Conservation (phyloP, 1,284 basidiomycete genomes). For the Sphagnurus paluster region DNA sequence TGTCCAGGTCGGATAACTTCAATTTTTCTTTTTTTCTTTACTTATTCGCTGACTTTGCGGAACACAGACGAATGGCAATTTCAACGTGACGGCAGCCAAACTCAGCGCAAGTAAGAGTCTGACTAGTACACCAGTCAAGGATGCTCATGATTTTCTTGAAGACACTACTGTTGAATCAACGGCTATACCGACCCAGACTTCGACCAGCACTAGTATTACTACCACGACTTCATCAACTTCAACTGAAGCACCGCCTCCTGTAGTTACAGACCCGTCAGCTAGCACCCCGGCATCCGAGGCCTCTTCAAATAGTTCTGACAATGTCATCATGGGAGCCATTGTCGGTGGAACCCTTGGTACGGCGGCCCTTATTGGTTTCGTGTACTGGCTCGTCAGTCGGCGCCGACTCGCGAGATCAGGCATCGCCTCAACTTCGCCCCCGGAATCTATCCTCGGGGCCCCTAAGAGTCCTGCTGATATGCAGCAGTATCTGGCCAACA, state of each 20-base stretch:
- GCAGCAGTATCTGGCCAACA: slow-evolving; percentile 23
- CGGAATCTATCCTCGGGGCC: neutral
- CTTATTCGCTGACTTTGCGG: neutral
- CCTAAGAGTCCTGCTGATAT: slow-evolving; percentile 10
- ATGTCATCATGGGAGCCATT: slow-evolving; percentile 16
- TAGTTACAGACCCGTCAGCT: neutral
- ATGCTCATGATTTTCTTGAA: neutral
- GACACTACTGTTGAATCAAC: slow-evolving; percentile 18
- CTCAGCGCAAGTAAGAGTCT: slow-evolving; percentile 13
- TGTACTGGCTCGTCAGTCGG: slow-evolving; percentile 12
- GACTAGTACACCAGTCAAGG: neutral
- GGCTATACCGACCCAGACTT: slow-evolving; percentile 11
- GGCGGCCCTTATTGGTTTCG: slow-evolving; percentile 10
- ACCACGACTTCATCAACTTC: neutral
- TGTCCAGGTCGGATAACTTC: slow-evolving; percentile 14
- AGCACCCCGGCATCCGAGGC: neutral
- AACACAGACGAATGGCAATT: slow-evolving; percentile 13
- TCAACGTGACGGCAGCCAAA: slow-evolving; percentile 16
- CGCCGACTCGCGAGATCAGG: slow-evolving; percentile 10
- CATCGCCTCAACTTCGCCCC: slow-evolving; percentile 6
- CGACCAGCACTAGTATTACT: slow-evolving; percentile 1
- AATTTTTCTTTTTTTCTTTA: neutral
- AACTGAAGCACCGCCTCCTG: neutral
- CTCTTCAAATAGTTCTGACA: neutral
- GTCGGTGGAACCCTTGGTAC: slow-evolving; percentile 13